These are phyloP conservation scores for Cladobotryum protrusum DNA, from an alignment of 2,329 filamentous ascomycete genomes.

Conservation along the genomic window DNA sequence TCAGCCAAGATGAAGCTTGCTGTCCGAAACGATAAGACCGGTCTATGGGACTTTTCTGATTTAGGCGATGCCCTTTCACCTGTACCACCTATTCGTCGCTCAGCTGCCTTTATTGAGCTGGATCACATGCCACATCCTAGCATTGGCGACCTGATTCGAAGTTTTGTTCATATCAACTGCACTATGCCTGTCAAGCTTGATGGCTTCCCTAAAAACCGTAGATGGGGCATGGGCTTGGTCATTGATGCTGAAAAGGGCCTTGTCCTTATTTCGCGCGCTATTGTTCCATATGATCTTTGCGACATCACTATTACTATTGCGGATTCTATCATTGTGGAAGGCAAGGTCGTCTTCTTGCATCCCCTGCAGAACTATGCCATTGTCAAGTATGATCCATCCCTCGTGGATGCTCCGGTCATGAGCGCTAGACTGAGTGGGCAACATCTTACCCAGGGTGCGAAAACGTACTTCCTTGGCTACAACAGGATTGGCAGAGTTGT, in stretches of 20 bases:
- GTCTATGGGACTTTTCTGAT: conserved; percentile 91
- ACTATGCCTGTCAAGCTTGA: conserved; percentile 94
- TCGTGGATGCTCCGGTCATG: conserved; percentile 91
- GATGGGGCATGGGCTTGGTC: conserved; percentile 94
- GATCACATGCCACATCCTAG: conserved; percentile 82
- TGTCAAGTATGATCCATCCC: conserved; percentile 84
- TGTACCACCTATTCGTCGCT: conserved; percentile 62
- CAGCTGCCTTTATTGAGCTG: conserved; percentile 86
- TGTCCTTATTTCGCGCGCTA: conserved; percentile 87
- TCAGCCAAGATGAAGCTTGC: conserved; percentile 90
- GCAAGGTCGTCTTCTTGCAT: conserved; percentile 92
- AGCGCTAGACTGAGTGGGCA: conserved; percentile 77
- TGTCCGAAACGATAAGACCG: conserved; percentile 80
- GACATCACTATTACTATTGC: conserved; percentile 95
- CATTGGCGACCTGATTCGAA: conserved; percentile 88
- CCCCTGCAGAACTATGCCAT: conserved; percentile 96
- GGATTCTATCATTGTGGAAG: conserved; percentile 90
- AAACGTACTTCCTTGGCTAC: conserved; percentile 96
- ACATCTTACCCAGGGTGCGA: conserved; percentile 83
- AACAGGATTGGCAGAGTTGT: conserved; percentile 93
- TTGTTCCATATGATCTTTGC: conserved; percentile 93
- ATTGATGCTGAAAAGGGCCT: conserved; percentile 94
- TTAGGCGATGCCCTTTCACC: conserved; percentile 76
- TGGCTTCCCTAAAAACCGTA: conserved; percentile 91
- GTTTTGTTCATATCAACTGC: conserved; percentile 89